A percentile compares a stretch with the other conserved stretches of the same genome.
Conservation (phyloP, 2,329 filamentous ascomycete species). For the Penicillium sp. region DNA sequence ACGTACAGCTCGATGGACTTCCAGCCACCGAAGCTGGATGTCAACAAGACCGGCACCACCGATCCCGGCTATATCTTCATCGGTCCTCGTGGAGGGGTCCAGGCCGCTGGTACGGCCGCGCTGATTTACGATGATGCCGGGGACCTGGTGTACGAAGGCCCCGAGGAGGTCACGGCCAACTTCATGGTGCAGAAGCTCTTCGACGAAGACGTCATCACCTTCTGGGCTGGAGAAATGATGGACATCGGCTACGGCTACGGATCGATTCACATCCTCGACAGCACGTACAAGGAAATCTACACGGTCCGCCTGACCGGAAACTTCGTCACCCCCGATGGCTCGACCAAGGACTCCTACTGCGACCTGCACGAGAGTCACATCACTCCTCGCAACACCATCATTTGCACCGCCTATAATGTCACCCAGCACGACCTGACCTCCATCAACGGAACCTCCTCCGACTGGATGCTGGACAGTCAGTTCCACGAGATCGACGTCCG, state of each 20-base stretch:
- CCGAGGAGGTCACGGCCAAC: conserved; percentile 33
- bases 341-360: conserved; percentile 31
- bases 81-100: conserved; percentile 30
- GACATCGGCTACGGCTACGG: conserved; percentile 34
- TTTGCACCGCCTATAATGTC: conserved; percentile 39
- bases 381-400: conserved; percentile 35
- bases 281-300: conserved; percentile 37
- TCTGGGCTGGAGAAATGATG: conserved; percentile 38
- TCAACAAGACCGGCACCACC: conserved; percentile 33
- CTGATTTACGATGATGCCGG: conserved; percentile 41
- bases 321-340: conserved; percentile 31
- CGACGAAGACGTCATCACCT: conserved; percentile 38
- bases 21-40: conserved; percentile 32
- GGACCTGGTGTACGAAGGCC: conserved; percentile 39
- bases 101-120: conserved; percentile 30
- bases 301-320: conserved; percentile 30
- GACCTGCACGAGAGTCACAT: conserved; percentile 40
- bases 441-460: conserved; percentile 32
- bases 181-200: conserved; percentile 39
- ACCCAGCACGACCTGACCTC: conserved; percentile 35
- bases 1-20: conserved; percentile 16
- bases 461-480: conserved; percentile 36
- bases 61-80: conserved; percentile 40
- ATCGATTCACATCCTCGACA: conserved; percentile 35
- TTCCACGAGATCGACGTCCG: conserved; percentile 39